Base-by-base conservation (phyloP, 768 basidiomycete species). In the Suillus fuscotomentosus region DNA sequence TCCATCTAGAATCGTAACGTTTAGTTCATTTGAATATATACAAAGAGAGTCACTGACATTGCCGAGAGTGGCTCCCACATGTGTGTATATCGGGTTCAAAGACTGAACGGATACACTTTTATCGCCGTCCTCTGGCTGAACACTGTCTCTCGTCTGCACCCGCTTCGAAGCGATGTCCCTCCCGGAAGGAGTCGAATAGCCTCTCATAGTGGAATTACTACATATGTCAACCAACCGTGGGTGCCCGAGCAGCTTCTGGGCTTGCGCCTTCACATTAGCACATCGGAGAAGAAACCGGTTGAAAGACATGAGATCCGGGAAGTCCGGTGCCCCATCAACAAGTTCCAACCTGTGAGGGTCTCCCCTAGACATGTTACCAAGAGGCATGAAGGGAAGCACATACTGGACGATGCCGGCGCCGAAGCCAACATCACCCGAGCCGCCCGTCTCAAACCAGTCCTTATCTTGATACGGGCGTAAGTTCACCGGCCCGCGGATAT, bases 401-500 rank as follows among this genome's bases (percentile, higher is more conserved):
- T 77, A 81, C 31, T 70, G 77, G 68, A 78, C 83, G 67, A 77
- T 84, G 27, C 80, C 78, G 41, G 84, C 78, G 14, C 77, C 74
- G 42, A 82, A 64, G 27, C 72, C 76, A 31, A 83, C 79, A 63
- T 82, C 81, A 5, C 68, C 71, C 0, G 70, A 67, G 3, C 86
- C 86, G 0, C 85, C 84, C 5, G 65, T 65, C 20, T 75, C 66
- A 55, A 77, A 77, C 85, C 84, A 86, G 15, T 76, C 71, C 39
- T 71, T 65, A 66, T 84, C 79, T 31, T 84, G 76, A 65, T 80
- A 82, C 14, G 83, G 80, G 5, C 86, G 77, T 48, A 86, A 65
- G 70, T 84, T 86, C 10, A 84, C 65, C 8, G 84, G 85, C 4
- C 84, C 85, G 5, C 74, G 77, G 27, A 78, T 81, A 51, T 78